These are phyloP conservation scores for Geosmithia morbida DNA, from an alignment of 2,329 filamentous ascomycete genomes.

Conservation along the genomic window DNA sequence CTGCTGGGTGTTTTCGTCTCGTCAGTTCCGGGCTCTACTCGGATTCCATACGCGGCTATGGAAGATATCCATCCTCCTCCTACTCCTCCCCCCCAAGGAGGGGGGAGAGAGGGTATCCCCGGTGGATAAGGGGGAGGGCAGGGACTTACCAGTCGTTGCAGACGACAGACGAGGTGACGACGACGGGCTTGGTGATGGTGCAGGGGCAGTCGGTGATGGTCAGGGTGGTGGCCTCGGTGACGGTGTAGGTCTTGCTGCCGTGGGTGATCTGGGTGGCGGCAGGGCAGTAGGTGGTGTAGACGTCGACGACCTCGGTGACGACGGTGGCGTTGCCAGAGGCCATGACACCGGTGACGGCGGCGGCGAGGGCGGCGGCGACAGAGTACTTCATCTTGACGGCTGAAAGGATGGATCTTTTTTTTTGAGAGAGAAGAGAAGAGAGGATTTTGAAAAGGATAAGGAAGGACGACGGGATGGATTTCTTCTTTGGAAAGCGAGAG, in stretches of 20 bases:
- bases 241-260: constrained; percentile 52
- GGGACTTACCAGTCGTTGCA: constrained; percentile 38
- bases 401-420: constrained; percentile 24
- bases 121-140: constrained; percentile 1
- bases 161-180: constrained; percentile 33
- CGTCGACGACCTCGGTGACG: constrained; percentile 51
- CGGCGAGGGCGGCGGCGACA: constrained; percentile 34
- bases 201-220: constrained; percentile 61
- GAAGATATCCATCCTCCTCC: too few relatives aligned
- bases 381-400: constrained; percentile 53
- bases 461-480: constrained; percentile 1
- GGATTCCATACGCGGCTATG: too few relatives aligned
- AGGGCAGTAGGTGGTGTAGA: constrained; percentile 61
- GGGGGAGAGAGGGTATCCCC: too few relatives aligned
- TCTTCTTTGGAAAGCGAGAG: neutral
- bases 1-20: constrained; percentile 7
- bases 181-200: constrained; percentile 48
- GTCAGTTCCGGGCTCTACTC: neutral
- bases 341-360: constrained; percentile 33
- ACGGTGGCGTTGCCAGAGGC: constrained; percentile 35
- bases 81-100: too few relatives aligned
- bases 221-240: constrained; percentile 53
- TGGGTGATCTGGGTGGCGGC: constrained; percentile 48
- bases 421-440: constrained; percentile 13
- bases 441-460: constrained; percentile 4